phyloP scores from a whole-genome alignment of 2,329 filamentous ascomycete species.

The Paramyrothecium sp. region DNA sequence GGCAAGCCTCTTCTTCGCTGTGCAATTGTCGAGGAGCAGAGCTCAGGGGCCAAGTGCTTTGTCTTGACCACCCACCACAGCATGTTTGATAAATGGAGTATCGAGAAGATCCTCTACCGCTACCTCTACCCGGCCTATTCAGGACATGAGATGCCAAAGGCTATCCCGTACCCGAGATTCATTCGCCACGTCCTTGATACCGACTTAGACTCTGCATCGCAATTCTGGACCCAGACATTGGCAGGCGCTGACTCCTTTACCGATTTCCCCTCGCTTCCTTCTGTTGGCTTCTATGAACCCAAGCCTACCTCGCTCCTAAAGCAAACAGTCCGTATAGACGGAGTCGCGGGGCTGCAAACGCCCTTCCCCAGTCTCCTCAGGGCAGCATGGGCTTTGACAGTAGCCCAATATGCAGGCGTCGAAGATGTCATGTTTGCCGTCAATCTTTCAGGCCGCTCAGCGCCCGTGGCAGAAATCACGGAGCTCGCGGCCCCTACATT shows the following conservation, averaged over 20 bases:
- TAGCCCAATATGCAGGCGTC: background rate
- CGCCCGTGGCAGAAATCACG: slow-evolving; percentile 3
- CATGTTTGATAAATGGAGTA: slow-evolving; percentile 18
- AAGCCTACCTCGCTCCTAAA: no score
- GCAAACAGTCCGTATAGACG: no score
- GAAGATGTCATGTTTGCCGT: slow-evolving; percentile 7
- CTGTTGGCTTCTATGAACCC: no score
- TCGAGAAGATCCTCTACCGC: background rate
- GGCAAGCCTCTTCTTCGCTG: slow-evolving; percentile 5
- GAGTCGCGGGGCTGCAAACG: background rate
- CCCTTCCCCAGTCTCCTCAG: background rate
- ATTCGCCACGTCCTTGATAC: no score
- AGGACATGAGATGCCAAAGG: no score
- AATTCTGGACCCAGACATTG: no score
- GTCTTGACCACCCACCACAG: slow-evolving; percentile 19
- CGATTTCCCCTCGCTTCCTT: no score
- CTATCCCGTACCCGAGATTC: no score
- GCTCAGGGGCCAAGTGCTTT: slow-evolving; percentile 8
- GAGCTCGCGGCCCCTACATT: slow-evolving; percentile 7
- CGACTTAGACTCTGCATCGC: no score
- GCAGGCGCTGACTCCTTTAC: no score
- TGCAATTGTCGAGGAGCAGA: background rate
- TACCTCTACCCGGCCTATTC: no score
- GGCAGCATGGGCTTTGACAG: background rate
- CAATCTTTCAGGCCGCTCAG: slow-evolving; percentile 5